Base-by-base conservation (phyloP, 2,329 filamentous ascomycete genomes). In the Biscogniauxia sp. region DNA sequence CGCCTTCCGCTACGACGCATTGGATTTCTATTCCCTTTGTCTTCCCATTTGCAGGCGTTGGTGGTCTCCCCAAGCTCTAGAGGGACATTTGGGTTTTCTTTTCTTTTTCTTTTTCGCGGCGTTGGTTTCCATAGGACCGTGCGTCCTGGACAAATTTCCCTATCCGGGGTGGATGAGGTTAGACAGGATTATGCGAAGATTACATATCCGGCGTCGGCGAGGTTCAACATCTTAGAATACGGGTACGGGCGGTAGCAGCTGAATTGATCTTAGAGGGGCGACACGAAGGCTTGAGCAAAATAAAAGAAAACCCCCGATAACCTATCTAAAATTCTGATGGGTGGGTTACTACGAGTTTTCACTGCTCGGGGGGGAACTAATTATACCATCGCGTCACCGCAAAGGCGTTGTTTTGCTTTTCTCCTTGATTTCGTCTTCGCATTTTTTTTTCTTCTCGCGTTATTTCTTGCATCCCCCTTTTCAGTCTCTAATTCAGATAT, bases 311-410 rank as follows among this genome's bases (percentile, higher is more conserved):
- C 6, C 15, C 26, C 5, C 28, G 28, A 32, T n/a, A 17, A 7
- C 37, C 37, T 17, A 13, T 45, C 37, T 45, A n/a, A 37, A 45
- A 45, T n/a, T 45, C 15, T 6, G 6, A n/a, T 5, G 6, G 17
- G 54, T 5, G n/a, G 25, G 45, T 19, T 32, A 52, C 51, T 20
- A 55, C 53, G n/a, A 54, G 52, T 51, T 26, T 26, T n/a, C 41
- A 54, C 53, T 45, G 50, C 50, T 19, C 25, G 56, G 26, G 17
- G 17, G 53, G 25, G 55, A 58, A 45, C 55, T 55, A 50, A 57
- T 60, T 54, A 45, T 62, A 64, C 62, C 60, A 66, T 59, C 63
- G 59, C 58, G 54, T 51, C 55, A 61, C 66, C 62, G 62, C 66
- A 66, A 66, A 61, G 64, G 59, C 53, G 49, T 51, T 49, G 55